Percentiles rank a stretch among this genome's conserved stretches.
These are phyloP conservation scores for Serendipita indica DNA, from an alignment of 768 basidiomycete genomes.

Conservation along the genomic window DNA sequence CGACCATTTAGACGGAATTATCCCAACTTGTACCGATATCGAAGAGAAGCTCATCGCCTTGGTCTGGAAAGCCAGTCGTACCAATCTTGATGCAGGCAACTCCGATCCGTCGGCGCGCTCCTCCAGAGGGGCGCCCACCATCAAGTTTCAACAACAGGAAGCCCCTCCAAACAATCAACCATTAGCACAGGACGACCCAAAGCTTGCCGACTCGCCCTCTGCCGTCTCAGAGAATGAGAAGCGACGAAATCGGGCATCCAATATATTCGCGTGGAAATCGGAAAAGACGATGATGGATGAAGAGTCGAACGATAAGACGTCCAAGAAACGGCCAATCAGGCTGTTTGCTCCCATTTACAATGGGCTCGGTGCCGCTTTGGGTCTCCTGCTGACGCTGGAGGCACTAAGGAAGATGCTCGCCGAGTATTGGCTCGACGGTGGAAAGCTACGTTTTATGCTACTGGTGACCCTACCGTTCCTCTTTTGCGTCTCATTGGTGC, in stretches of 20 bases:
- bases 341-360: background rate
- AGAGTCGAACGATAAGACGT: background rate
- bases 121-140: too few relatives aligned
- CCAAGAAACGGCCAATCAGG: background rate
- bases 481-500: constrained; percentile 15
- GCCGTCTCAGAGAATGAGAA: background rate
- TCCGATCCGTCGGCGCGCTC: background rate
- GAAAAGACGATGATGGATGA: too few relatives aligned
- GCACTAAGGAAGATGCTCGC: constrained; percentile 12
- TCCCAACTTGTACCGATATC: constrained; percentile 9
- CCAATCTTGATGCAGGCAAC: background rate
- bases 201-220: too few relatives aligned
- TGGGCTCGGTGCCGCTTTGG: background rate
- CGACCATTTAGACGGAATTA: constrained; percentile 24
- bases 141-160: too few relatives aligned
- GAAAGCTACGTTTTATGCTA: constrained; percentile 19
- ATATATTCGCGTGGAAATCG: background rate
- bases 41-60: background rate
- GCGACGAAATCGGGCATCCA: background rate
- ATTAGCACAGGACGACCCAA: too few relatives aligned
- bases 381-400: background rate
- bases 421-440: constrained; percentile 21
- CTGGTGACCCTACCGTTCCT: constrained; percentile 18
- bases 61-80: background rate
- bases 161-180: too few relatives aligned